Evolutionary conservation across 495 filamentous ascomycete genomes (phyloP).

Genomic region (Aspergillus indologenus): DNA sequence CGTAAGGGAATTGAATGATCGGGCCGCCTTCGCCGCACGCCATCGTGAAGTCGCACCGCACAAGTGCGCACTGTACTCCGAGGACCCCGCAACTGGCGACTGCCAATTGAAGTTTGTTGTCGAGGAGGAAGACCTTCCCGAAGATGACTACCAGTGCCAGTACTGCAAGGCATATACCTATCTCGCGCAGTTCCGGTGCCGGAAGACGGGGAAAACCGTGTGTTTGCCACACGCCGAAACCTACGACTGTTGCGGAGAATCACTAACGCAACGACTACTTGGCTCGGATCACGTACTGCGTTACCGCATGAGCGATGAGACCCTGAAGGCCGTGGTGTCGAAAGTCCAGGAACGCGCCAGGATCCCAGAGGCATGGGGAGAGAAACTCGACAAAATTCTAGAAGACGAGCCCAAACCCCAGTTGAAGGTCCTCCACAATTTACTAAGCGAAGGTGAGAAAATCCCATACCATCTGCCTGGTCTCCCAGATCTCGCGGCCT

Average conservation of each 20-base stretch:
- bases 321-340: slow-evolving; percentile 59
- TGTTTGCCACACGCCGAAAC: slow-evolving; percentile 76
- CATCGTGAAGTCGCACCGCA: slow-evolving; percentile 56
- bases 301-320: slow-evolving; percentile 73
- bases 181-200: slow-evolving; percentile 84
- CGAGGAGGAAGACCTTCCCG: slow-evolving; percentile 71
- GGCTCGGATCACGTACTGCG: slow-evolving; percentile 64
- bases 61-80: slow-evolving; percentile 42
- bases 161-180: slow-evolving; percentile 93
- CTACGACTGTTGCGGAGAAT: slow-evolving; percentile 72
- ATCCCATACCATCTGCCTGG: slow-evolving; percentile 91
- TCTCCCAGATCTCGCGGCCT: slow-evolving; percentile 75
- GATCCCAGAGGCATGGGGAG: slow-evolving; percentile 83
- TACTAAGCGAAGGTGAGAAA: slow-evolving; percentile 92
- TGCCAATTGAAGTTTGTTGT: slow-evolving; percentile 47
- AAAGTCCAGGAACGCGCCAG: slow-evolving; percentile 84
- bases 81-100: slow-evolving; percentile 26
- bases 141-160: slow-evolving; percentile 85
- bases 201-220: slow-evolving; percentile 69
- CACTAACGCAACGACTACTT: slow-evolving; percentile 56
- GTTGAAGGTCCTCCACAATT: slow-evolving; percentile 77
- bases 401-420: slow-evolving; percentile 79
- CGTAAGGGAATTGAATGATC: slow-evolving; percentile 65
- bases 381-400: slow-evolving; percentile 81
- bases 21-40: slow-evolving; percentile 62